phyloP scores from a whole-genome alignment of 345 rosid genomes.

The Populus euphratica region DNA sequence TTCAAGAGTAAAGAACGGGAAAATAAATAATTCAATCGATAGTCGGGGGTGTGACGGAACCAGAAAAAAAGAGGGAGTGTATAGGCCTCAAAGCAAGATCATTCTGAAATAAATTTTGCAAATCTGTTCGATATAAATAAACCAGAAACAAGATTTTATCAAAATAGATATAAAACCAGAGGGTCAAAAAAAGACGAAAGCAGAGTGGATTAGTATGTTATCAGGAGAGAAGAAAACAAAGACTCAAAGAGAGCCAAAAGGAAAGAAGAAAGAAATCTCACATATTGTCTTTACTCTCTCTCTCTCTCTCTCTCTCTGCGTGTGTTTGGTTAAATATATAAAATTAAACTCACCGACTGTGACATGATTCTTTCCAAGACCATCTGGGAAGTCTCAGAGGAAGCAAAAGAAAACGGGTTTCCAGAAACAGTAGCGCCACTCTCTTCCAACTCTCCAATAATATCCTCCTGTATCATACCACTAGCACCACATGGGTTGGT shows the following conservation, averaged over 20 bases:
- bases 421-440: constrained; percentile 55
- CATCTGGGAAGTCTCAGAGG: constrained; percentile 95
- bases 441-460: constrained; percentile 60
- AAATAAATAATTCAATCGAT: not conserved
- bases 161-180: not conserved
- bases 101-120: not conserved
- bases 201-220: not conserved
- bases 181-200: constrained; percentile 4
- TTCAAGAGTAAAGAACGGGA: not conserved
- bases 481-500: constrained; percentile 18
- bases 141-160: not conserved
- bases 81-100: not conserved
- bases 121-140: constrained; percentile 2
- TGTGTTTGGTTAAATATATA: not conserved
- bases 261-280: not conserved
- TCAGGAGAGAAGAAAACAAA: not conserved
- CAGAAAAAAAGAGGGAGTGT: no score
- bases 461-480: constrained; percentile 58
- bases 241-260: not conserved
- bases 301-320: not conserved
- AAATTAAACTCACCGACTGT: constrained; percentile 72
- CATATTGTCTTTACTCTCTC: not conserved
- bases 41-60: not conserved
- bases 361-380: constrained; percentile 97
- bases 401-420: constrained; percentile 60